phyloP scores from a whole-genome alignment of 2,329 filamentous ascomycete genomes.

The Periconia digitata region DNA sequence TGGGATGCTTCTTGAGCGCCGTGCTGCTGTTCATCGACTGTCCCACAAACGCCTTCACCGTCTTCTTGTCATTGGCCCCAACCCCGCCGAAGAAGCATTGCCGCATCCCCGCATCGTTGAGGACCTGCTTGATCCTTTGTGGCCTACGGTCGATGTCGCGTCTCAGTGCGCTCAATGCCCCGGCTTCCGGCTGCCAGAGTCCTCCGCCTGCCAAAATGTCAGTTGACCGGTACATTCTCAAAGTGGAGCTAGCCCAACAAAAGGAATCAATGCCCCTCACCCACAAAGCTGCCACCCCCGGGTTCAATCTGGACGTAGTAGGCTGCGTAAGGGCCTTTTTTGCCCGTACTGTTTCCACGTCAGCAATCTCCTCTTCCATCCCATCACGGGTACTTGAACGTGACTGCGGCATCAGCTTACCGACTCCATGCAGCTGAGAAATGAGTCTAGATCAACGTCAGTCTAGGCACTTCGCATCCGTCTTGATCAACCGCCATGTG shows the following conservation, averaged over 20 bases:
- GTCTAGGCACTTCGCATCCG: no score
- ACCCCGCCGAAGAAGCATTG: slow-evolving; percentile 64
- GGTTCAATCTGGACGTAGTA: slow-evolving; percentile 84
- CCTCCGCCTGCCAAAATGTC: slow-evolving; percentile 63
- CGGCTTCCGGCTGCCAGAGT: slow-evolving; percentile 75
- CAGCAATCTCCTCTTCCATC: slow-evolving; percentile 24
- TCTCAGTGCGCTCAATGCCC: slow-evolving; percentile 67
- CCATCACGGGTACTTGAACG: no score
- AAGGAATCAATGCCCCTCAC: slow-evolving; percentile 50
- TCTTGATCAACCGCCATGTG: no score
- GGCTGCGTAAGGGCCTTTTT: slow-evolving; percentile 72
- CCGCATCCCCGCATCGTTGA: slow-evolving; percentile 64
- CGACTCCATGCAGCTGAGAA: slow-evolving; percentile 73
- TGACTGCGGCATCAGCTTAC: not conserved
- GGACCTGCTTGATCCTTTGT: slow-evolving; percentile 66
- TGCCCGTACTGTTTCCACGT: slow-evolving; percentile 67
- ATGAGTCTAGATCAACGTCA: slow-evolving; percentile 59
- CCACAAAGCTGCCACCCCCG: slow-evolving; percentile 65
- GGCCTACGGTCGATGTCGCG: slow-evolving; percentile 75
- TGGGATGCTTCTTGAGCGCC: slow-evolving; percentile 82
- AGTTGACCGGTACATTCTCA: not conserved
- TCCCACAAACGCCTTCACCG: slow-evolving; percentile 66
- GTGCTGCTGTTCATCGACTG: slow-evolving; percentile 64
- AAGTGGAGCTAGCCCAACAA: not conserved
- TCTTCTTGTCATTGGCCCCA: slow-evolving; percentile 59